phyloP scores from a whole-genome alignment of 2,329 filamentous ascomycete genomes.

The Penicillium frequentans region DNA sequence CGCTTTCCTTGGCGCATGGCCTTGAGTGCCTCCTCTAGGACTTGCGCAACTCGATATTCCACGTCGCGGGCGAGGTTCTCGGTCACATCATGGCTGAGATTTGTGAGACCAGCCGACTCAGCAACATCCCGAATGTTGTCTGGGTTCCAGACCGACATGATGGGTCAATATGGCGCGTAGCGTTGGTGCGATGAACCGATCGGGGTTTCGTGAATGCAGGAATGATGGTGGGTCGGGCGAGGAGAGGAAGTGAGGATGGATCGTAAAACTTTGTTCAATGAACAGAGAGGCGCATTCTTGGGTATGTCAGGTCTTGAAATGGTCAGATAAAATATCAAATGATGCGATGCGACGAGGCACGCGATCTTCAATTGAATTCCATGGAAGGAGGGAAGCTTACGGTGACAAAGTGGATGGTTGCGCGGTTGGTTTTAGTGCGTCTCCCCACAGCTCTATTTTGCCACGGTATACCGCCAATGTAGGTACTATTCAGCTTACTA shows the following conservation, averaged over 20 bases:
- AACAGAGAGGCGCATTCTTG: neutral
- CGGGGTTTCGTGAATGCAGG: neutral
- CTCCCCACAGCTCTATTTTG: slow-evolving; percentile 12
- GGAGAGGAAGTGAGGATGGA: neutral
- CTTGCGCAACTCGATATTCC: slow-evolving; percentile 90
- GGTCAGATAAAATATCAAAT: neutral
- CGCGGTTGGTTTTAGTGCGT: slow-evolving; percentile 9
- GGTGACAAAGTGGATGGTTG: slow-evolving; percentile 6
- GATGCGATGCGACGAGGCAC: neutral
- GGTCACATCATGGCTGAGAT: slow-evolving; percentile 79
- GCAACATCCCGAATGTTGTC: slow-evolving; percentile 96
- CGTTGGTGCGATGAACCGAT: neutral
- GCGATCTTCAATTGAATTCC: neutral
- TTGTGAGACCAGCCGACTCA: slow-evolving; percentile 86
- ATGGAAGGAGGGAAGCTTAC: slow-evolving; percentile 3
- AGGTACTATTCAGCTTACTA: too few relatives aligned
- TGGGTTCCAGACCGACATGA: slow-evolving; percentile 77
- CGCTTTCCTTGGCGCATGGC: slow-evolving; percentile 92
- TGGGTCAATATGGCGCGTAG: slow-evolving; percentile 9
- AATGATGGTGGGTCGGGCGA: neutral
- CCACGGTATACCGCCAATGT: neutral
- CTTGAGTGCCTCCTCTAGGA: slow-evolving; percentile 89
- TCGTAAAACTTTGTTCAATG: neutral
- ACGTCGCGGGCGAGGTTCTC: slow-evolving; percentile 89
- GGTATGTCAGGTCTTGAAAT: neutral